Base-by-base conservation (phyloP, 2,329 filamentous ascomycete genomes). In the Capronia americana region DNA sequence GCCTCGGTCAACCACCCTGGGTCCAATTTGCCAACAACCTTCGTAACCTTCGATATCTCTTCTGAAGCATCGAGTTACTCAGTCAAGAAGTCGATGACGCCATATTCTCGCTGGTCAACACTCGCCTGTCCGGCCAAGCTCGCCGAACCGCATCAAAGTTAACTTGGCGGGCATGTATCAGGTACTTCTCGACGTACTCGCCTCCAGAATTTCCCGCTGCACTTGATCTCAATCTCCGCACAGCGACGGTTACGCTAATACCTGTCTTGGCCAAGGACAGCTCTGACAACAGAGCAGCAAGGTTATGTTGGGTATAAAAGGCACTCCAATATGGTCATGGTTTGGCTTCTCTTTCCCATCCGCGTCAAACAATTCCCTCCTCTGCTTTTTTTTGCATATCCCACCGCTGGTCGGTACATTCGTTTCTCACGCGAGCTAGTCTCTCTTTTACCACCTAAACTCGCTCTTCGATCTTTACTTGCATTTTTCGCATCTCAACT, bases 361-460 rank as follows among this genome's bases (percentile, higher is more conserved):
- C 34, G 60, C 26, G 24, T 62, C 61, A 46, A 28, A 17, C 48
- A 26, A 61, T 38, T 57, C 61, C 23, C 60, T 57, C 50, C 57
- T 65, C 46, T 23, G 34, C n/a, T 2, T 63, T 55, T 66, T 32
- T 28, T 55, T 55, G 24, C 26, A 26, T 53, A 44, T 62, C 57
- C 54, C 60, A 60, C 70, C 70, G 70, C 70, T 65, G 70, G 70
- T 69, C 70, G 70, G 70, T 66, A 54, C 58, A 44, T 68, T 67
- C 67, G 24, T 70, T 70, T 65, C 66, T 65, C 57, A 54, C 32
- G 63, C 65, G 69, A 71, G 69, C 66, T 70, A 69, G 69, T 70
- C 68, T 71, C 68, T 70, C 68, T 66, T 65, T 66, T 63, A 38
- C 7, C 28, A 28, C 20, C 54, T 60, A 28, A 44, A 34, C 34